phyloP scores from a whole-genome alignment of 2,329 filamentous ascomycete genomes.

The Colletotrichum sublineola region DNA sequence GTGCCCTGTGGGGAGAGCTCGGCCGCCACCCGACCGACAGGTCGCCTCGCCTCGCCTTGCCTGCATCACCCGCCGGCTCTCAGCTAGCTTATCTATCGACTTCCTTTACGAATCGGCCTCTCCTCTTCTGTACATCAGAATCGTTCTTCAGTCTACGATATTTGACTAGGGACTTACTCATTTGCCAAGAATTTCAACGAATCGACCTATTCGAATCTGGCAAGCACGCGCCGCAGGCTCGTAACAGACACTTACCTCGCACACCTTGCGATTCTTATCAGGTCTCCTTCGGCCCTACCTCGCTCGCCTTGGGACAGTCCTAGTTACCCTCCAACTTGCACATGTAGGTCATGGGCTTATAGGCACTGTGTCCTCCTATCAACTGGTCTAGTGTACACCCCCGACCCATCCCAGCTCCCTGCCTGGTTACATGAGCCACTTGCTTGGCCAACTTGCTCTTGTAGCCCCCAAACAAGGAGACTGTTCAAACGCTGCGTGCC shows the following conservation, averaged over 20 bases:
- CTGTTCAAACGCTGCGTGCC: conserved; percentile 8
- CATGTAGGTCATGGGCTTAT: conserved; percentile 6
- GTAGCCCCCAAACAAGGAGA: not conserved
- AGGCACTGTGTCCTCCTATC: conserved; percentile 7
- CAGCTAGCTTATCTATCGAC: conserved; percentile 5
- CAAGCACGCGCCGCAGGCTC: not conserved
- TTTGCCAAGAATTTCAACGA: not conserved
- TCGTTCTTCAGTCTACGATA: not conserved
- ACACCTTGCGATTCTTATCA: conserved; percentile 35
- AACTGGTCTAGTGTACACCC: conserved; percentile 26
- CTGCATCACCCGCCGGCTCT: conserved; percentile 4
- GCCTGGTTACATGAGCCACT: conserved; percentile 33
- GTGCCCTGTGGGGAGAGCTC: conserved; percentile 26
- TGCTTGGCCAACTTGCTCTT: conserved; percentile 28
- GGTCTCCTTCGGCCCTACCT: conserved; percentile 37
- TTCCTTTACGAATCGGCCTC: conserved; percentile 2
- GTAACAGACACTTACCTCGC: conserved; percentile 3
- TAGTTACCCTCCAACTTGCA: conserved; percentile 12
- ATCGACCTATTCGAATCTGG: not conserved
- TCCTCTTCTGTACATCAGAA: not conserved
- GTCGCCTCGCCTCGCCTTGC: conserved; percentile 15
- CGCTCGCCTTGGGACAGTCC: conserved; percentile 14
- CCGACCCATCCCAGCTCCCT: conserved; percentile 30
- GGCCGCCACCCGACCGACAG: conserved; percentile 27
- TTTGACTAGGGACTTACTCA: not conserved